Evolutionary conservation across 768 basidiomycete genomes (phyloP), one percentile per base, ranked within the genome.

Genomic region (Calvatia gigantea): DNA sequence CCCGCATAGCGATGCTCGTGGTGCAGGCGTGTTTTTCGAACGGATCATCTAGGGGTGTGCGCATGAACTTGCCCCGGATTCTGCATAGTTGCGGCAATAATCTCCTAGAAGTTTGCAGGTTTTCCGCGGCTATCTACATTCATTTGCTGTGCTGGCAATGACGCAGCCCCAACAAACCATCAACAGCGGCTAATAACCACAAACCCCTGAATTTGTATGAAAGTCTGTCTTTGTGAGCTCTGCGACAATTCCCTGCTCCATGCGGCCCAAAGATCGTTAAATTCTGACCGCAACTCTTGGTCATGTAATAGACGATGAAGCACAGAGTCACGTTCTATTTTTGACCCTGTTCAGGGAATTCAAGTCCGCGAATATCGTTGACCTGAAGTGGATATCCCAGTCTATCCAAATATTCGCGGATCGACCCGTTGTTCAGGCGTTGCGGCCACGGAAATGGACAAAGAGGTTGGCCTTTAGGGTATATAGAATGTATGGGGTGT

Each of bases 321-420:
- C 44, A 49, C 54, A 39, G 37, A 53, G 41, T 53, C 31, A 29
- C n/a, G 60, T 62, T 45, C 64, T 67, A 64, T 65, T 64, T 66
- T 59, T 56, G 57, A 60, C 51, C 51, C 56, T 59, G 58, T 48
- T n/a, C 62, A 60, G 58, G 60, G 46, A 53, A 53, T 58, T 44
- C 55, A 54, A 52, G 37, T 68, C 67, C 67, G 67, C 61, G 61
- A 66, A 62, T 48, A 31, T 54, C 47, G 45, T 54, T 49, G 39
- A 56, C 46, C 35, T 23, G 31, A 28, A 46, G 28, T 42, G 39
- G 47, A 48, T 63, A 69, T 69, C 65, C 55, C 54, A 69, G 62
- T 55, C 64, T 64, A 70, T 70, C 69, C 63, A 51, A 61, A 60
- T 48, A 46, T 41, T 32, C 42, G 52, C 69, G 69, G 67, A 65